A percentile compares a stretch with the other conserved stretches of the same genome.
Conservation (phyloP, 176 grass and related monocot genomes). For the Metroxylon sagu region DNA sequence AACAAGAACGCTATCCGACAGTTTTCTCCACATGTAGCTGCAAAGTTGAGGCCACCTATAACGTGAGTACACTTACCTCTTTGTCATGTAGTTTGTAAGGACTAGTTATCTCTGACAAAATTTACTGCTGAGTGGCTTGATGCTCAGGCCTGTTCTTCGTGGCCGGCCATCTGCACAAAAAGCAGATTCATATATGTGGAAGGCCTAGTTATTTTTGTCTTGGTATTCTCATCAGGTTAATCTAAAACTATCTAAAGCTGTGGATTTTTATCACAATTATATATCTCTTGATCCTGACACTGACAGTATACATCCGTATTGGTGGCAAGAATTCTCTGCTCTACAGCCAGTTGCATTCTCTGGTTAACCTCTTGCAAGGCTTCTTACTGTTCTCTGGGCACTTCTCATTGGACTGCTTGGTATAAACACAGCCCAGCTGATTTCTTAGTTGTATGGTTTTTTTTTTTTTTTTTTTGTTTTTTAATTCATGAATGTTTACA, state of each 20-base stretch:
- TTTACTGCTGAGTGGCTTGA: conserved; percentile 1
- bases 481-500: conserved; percentile 1
- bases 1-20: conserved; percentile 75
- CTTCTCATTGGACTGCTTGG: conserved; percentile 75
- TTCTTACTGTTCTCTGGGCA: conserved; percentile 80
- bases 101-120: no score
- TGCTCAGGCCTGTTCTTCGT: conserved; percentile 78
- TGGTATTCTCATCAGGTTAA: conserved; percentile 74
- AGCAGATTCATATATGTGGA: conserved; percentile 97
- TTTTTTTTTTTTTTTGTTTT: no score
- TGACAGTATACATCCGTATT: no score
- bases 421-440: conserved; percentile 21
- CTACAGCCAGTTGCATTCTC: conserved; percentile 77
- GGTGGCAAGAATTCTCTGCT: not conserved
- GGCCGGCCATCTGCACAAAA: conserved; percentile 66
- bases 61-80: conserved; percentile 34
- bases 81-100: no score
- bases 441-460: not conserved
- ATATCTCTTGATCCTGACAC: no score
- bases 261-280: no score
- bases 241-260: no score
- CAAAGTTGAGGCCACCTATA: conserved; percentile 89
- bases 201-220: conserved; percentile 84
- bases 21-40: conserved; percentile 96
- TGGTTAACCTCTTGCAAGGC: conserved; percentile 90